Evolutionary conservation across 1,139 yeast species (phyloP).

Genomic region (Kodamaea fungicola): DNA sequence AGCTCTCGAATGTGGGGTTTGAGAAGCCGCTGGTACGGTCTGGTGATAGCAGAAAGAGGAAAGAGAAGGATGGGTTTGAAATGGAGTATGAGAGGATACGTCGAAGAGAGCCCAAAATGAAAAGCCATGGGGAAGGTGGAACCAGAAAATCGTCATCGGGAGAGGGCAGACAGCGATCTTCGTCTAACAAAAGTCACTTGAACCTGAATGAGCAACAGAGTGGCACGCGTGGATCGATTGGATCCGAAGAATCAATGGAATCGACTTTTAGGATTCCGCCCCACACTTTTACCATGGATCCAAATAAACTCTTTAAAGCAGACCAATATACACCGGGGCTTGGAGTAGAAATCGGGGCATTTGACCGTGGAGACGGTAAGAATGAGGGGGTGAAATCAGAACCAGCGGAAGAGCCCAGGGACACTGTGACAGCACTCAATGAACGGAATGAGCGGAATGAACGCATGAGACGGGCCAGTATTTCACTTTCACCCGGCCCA

Average conservation of each 20-base stretch:
- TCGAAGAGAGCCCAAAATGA: not conserved
- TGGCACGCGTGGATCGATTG: not conserved
- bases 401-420: not conserved
- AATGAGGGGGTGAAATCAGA: too few species aligned
- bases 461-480: not conserved
- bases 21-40: constrained; percentile 1
- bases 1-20: constrained; percentile 5
- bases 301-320: not conserved
- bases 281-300: not conserved
- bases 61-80: constrained; percentile 7
- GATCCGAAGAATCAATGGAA: not conserved
- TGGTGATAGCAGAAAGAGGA: not conserved
- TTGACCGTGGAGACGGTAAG: too few species aligned
- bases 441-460: not conserved
- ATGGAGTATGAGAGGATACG: constrained; percentile 4
- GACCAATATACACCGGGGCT: too few species aligned
- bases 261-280: not conserved
- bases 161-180: too few species aligned
- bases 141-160: too few species aligned
- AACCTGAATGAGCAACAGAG: not conserved
- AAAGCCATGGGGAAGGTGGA: not conserved
- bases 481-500: not conserved
- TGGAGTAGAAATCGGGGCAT: too few species aligned
- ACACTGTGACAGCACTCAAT: not conserved
- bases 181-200: too few species aligned